These are phyloP conservation scores for Nevesoporus exiguus DNA, from an alignment of 768 basidiomycete genomes.

Conservation along the genomic window DNA sequence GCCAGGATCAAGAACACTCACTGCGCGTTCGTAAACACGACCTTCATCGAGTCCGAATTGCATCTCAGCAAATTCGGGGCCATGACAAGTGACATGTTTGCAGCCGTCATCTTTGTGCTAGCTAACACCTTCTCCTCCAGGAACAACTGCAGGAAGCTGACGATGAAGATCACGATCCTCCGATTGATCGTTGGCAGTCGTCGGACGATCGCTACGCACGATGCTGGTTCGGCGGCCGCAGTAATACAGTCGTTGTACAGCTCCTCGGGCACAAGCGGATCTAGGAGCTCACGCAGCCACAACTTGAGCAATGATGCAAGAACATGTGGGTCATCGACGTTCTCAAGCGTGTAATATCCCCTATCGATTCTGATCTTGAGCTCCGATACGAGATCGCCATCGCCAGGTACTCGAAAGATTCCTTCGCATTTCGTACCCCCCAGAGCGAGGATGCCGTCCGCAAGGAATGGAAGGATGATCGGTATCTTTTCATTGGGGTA, in stretches of 20 bases:
- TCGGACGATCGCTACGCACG: conserved; percentile 71
- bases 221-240: conserved; percentile 59
- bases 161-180: conserved; percentile 79
- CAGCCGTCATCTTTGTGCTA: conserved; percentile 85
- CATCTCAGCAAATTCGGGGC: conserved; percentile 88
- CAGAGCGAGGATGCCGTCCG: conserved; percentile 85
- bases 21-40: conserved; percentile 92
- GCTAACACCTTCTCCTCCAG: conserved; percentile 69
- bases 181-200: conserved; percentile 83
- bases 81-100: conserved; percentile 87
- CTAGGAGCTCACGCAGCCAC: conserved; percentile 88
- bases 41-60: conserved; percentile 79
- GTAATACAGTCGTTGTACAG: conserved; percentile 89
- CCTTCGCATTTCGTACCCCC: conserved; percentile 85
- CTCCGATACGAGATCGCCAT: conserved; percentile 82
- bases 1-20: conserved; percentile 40
- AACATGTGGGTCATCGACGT: conserved; percentile 87
- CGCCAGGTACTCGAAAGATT: conserved; percentile 91
- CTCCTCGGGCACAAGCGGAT: conserved; percentile 89
- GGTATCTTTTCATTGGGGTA: conserved; percentile 85
- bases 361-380: conserved; percentile 87
- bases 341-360: conserved; percentile 87
- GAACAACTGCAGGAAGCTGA: conserved; percentile 91
- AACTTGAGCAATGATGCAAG: conserved; percentile 88
- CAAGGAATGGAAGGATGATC: conserved; percentile 90